Evolutionary conservation across 2,329 filamentous ascomycete species (phyloP), one percentile per base, ranked within the genome.

Genomic region (Claviceps digitariae): DNA sequence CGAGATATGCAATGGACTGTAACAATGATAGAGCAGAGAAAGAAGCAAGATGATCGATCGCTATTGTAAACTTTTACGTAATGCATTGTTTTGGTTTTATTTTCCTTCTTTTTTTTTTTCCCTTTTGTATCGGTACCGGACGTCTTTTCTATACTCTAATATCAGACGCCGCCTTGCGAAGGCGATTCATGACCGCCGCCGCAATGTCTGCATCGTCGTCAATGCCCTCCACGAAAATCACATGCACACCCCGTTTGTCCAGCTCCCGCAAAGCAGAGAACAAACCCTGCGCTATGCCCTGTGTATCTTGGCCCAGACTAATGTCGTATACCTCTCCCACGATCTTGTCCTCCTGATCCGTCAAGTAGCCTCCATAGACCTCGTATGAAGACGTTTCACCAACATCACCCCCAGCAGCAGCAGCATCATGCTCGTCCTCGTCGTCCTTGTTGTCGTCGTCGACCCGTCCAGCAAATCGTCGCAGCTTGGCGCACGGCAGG

Each of bases 171-270:
- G 87, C 87, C 71, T 91, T 91, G 58, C 86, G 78, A 54, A 91
- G 74, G 59, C 87, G 76, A 63, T 91, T 91, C 85, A 91, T 90
- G 59, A 91, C 83, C 25, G 87, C 93, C 25, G 88, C 87, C 21
- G 90, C 89, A 60, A 93, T 84, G 64, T 93, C 87, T 34, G 86
- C 83, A 55, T 85, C 81, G 55, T 87, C 86, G 56, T 81, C 75
- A 54, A 96, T 86, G 2, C 91, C 91, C 66, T 98, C 93, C 12
- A 97, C 88, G 60, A 90, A 87, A 51, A 98, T 96, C 21, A 86
- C 75, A 64, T 93, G 83, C 4, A 89, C 89, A 31, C 82, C 79
- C 57, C 82, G 76, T 61, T 83, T 80, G 66, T 98, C 93, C 57
- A 98, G 77, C 60, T 90, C 87, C 52, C 93, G 77, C 52, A 98